Base-by-base conservation (phyloP, 164 flowering plant species). In the Houttuynia cordata region DNA sequence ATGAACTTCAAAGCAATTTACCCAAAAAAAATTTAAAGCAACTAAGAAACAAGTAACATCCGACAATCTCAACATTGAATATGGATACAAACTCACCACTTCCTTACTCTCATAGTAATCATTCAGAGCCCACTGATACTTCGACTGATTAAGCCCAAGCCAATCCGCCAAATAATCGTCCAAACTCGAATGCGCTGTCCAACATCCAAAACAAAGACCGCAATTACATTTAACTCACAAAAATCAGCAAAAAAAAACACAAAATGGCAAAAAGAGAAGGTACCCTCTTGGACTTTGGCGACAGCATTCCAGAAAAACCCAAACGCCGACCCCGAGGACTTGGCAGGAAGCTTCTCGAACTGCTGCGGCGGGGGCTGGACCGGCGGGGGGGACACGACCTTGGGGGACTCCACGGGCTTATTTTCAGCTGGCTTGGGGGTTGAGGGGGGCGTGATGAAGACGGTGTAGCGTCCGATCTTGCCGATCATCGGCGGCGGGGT, bases 101-200 rank as follows among this genome's bases (percentile, higher is more conserved):
- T 75, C 88, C 62, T 84, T 84, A 78, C 66, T 76, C 64, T 82
- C 89, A 63, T 87, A 93, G 39, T 85, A 93, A 74, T 93, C 96
- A 68, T 93, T 85, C 71, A 93, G 75, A 7, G 98, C 98, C 97
- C 98, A 93, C 65, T 93, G 97, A 74, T 86, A 90, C 81, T 85
- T 93, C 0, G 97, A 93, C 57, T 90, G 92, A 73, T 90, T 76
- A 73, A 93, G 76, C 25, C 98, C 97, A 65, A 90, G 83, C 97
- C 96, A 93, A 6, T 81, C 78, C 19, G 96, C 96, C 77, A 90
- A 72, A 74, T 80, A 83, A 66, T 82, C 92, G 70, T 93, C 98
- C 69, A 90, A 73, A 59, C 87, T 82, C 49, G 94, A 84, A 82
- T 90, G 97, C 8, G 82, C 98, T 93, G 83, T 70, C 18, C 56